Conservation (phyloP, 2,329 filamentous ascomycete species). For the Hortaea werneckii region DNA sequence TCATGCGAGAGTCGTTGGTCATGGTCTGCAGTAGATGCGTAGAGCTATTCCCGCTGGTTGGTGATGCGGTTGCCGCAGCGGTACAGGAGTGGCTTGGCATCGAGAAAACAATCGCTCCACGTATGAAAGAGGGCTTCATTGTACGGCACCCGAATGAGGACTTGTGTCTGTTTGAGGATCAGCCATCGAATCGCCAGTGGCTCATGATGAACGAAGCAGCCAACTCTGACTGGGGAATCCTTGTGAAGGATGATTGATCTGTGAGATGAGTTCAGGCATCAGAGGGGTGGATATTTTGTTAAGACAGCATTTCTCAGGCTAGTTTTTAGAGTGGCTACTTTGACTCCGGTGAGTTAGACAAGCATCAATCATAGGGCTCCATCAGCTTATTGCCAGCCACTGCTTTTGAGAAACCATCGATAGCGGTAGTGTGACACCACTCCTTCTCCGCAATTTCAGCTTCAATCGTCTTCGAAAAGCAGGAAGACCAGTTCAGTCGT, state of each 20-base stretch:
- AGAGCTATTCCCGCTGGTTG: background rate
- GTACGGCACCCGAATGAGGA: background rate
- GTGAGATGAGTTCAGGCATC: background rate
- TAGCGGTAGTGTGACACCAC: constrained; percentile 22
- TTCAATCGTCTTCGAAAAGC: constrained; percentile 17
- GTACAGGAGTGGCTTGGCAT: background rate
- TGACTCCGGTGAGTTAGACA: background rate
- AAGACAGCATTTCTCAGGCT: background rate
- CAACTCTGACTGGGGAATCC: background rate
- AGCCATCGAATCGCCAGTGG: background rate
- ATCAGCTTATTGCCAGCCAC: constrained; percentile 19
- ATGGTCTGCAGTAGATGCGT: background rate
- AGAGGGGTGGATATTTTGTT: background rate
- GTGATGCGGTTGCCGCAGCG: background rate
- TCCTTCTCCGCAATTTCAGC: constrained; percentile 19
- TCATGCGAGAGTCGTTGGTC: background rate
- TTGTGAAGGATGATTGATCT: background rate
- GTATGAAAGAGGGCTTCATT: background rate
- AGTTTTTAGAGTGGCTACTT: background rate
- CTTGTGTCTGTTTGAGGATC: background rate
- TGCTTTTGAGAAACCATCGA: constrained; percentile 16
- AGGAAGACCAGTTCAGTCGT: constrained; percentile 17
- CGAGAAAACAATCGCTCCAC: background rate
- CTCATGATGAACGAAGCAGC: background rate
- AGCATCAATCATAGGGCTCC: constrained; percentile 15